Evolutionary conservation across 257 asterid species (phyloP).

Genomic region (Solanum appendiculatum): DNA sequence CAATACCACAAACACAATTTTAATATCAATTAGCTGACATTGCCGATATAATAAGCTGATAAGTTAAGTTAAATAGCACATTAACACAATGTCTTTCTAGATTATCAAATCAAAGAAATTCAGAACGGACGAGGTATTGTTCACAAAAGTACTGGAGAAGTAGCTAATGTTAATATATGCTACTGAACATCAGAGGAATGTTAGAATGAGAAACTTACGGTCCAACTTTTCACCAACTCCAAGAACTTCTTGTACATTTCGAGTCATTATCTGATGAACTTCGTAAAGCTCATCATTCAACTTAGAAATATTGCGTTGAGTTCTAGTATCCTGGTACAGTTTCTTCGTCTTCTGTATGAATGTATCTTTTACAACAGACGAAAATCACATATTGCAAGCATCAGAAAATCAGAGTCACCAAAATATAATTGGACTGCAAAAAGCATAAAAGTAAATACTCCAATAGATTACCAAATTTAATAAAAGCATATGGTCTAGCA

Average conservation of each 20-base stretch:
- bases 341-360: slow-evolving; percentile 90
- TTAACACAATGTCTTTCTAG: neutral
- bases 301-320: slow-evolving; percentile 80
- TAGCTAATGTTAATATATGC: neutral
- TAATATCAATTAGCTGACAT: neutral
- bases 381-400: slow-evolving; percentile 1
- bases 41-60: neutral
- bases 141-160: neutral
- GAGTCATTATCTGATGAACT: slow-evolving; percentile 99
- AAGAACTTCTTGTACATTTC: slow-evolving; percentile 97
- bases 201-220: slow-evolving; percentile 45
- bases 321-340: slow-evolving; percentile 90
- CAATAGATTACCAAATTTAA: slow-evolving; percentile 64
- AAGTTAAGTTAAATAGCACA: neutral
- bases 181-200: neutral
- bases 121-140: neutral
- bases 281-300: slow-evolving; percentile 95
- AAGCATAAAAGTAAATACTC: neutral
- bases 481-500: slow-evolving; percentile 96
- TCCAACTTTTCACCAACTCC: slow-evolving; percentile 99
- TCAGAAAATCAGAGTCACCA: neutral
- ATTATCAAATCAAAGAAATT: neutral
- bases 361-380: slow-evolving; percentile 40
- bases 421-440: neutral
- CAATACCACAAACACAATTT: neutral